Evolutionary conservation across 306 rosid species (phyloP).

Genomic region (Pterocarpus santalinus): DNA sequence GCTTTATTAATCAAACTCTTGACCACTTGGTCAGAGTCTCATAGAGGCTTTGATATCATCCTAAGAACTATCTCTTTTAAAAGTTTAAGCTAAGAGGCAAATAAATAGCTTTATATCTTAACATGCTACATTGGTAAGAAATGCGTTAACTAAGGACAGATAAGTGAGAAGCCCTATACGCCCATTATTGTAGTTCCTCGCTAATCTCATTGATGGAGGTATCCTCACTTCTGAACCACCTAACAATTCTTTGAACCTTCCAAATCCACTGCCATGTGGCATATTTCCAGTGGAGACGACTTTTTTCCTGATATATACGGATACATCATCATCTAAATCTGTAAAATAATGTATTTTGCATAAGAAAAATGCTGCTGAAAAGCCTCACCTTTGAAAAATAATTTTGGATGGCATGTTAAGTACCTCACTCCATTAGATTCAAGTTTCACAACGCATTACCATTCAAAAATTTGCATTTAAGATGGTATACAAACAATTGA

Average conservation of each 20-base stretch:
- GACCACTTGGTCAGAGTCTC: no score
- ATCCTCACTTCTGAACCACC: neutral
- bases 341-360: neutral
- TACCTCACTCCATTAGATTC: constrained; percentile 9
- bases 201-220: neutral
- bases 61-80: no score
- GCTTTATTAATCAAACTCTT: no score
- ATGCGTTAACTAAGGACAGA: neutral
- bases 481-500: neutral
- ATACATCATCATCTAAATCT: constrained; percentile 8
- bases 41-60: no score
- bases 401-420: neutral
- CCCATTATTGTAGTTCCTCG: neutral
- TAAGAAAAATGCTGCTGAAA: neutral
- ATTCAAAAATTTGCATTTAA: constrained; percentile 15
- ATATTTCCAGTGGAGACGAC: constrained; percentile 23
- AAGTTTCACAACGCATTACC: constrained; percentile 10
- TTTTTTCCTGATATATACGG: neutral
- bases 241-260: constrained; percentile 19
- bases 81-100: no score
- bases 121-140: neutral
- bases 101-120: no score
- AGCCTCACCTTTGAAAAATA: constrained; percentile 10
- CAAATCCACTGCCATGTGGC: constrained; percentile 9
- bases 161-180: neutral